Percentiles rank a stretch among this genome's conserved stretches.
Evolutionary conservation across 2,329 filamentous ascomycete genomes (phyloP).

Genomic region (Fusarium falciforme): DNA sequence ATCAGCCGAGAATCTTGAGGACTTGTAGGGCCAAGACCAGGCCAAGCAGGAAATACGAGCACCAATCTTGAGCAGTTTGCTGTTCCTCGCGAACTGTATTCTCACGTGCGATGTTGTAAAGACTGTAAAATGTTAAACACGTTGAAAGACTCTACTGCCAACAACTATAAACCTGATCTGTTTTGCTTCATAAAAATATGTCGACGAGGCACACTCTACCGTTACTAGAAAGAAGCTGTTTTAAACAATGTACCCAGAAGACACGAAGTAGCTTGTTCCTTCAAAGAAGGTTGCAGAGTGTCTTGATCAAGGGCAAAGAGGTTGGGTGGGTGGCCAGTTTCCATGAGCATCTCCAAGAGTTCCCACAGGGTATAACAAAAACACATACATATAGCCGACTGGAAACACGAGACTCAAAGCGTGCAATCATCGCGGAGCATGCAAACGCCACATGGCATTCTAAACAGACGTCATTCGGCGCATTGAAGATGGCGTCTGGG

Average conservation of each 20-base stretch:
- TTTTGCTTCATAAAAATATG: conserved; percentile 84
- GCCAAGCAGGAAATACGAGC: not conserved
- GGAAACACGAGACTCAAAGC: conserved; percentile 84
- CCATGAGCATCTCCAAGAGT: conserved; percentile 64
- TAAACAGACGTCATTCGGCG: conserved; percentile 77
- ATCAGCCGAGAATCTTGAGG: not conserved
- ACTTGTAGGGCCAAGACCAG: not conserved
- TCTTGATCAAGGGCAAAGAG: conserved; percentile 81
- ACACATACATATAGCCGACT: conserved; percentile 64
- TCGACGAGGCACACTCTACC: conserved; percentile 83
- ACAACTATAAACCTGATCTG: conserved; percentile 24
- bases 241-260: conserved; percentile 88
- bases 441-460: conserved; percentile 81
- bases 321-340: conserved; percentile 71
- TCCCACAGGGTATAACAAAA: conserved; percentile 69
- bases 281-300: conserved; percentile 70
- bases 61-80: not conserved
- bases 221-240: conserved; percentile 82
- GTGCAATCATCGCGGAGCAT: conserved; percentile 84
- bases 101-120: conserved; percentile 25
- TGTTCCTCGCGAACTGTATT: not conserved
- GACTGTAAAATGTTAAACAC: not conserved
- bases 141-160: not conserved
- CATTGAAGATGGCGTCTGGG: conserved; percentile 79
- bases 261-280: conserved; percentile 88